A percentile compares a stretch with the other conserved stretches of the same genome.
Evolutionary conservation across 495 filamentous ascomycete species (phyloP).

Genomic region (Neurospora sublineolata): DNA sequence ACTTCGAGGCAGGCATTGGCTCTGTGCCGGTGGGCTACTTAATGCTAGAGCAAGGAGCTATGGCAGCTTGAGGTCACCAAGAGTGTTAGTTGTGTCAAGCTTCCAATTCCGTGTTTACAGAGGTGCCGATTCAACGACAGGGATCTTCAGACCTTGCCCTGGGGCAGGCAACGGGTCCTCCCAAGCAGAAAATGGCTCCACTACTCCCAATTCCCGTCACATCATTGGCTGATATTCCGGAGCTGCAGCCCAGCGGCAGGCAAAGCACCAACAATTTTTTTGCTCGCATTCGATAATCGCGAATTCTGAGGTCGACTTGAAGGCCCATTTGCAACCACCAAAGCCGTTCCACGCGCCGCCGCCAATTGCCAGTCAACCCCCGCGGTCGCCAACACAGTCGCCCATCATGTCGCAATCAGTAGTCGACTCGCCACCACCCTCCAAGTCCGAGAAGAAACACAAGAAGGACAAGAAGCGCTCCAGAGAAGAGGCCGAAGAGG

Average conservation of each 20-base stretch:
- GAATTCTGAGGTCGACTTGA: background rate
- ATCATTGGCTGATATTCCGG: fast-evolving
- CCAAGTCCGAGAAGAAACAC: slow-evolving; percentile 15
- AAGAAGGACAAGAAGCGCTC: slow-evolving; percentile 5
- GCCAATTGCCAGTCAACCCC: background rate
- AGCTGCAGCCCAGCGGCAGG: background rate
- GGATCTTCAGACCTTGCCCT: background rate
- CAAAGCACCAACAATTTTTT: background rate
- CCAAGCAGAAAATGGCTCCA: background rate
- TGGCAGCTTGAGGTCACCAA: no score
- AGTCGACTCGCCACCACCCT: background rate
- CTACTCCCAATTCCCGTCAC: background rate
- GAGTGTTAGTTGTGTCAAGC: no score
- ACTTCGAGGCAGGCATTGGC: no score
- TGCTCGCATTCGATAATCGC: background rate
- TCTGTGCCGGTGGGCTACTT: no score
- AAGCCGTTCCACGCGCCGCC: background rate
- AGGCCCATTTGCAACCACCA: background rate
- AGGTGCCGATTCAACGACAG: background rate
- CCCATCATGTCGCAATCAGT: background rate
- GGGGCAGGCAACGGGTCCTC: background rate
- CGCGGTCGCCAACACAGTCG: background rate
- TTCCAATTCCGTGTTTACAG: background rate
- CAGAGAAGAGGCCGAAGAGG: slow-evolving; percentile 5
- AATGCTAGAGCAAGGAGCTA: no score